phyloP scores from a whole-genome alignment of 208 protist genomes.

The Trypanosoma lewisi region DNA sequence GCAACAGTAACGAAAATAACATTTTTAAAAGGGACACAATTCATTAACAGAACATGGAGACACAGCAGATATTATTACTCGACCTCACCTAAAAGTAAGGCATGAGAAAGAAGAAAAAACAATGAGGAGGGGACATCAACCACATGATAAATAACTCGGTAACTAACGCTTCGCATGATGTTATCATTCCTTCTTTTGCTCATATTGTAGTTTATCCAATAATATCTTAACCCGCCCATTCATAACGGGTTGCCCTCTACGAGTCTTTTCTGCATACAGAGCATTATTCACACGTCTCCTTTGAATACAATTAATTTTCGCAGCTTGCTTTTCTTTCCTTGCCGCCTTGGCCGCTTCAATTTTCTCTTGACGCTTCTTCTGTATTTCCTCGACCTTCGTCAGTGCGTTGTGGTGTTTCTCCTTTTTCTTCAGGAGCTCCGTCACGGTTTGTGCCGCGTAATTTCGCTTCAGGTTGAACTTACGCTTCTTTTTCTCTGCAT shows the following conservation, averaged over 20 bases:
- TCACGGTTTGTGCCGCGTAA: slow-evolving; percentile 71
- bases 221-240: slow-evolving; percentile 65
- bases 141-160: slow-evolving; percentile 1
- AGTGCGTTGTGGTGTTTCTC: slow-evolving; percentile 62
- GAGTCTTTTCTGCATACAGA: slow-evolving; percentile 63
- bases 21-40: slow-evolving; percentile 1
- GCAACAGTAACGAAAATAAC: not conserved
- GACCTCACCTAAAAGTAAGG: not conserved
- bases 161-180: not conserved
- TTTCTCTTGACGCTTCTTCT: slow-evolving; percentile 55
- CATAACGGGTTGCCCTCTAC: slow-evolving; percentile 81
- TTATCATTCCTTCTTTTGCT: slow-evolving; percentile 13
- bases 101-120: not conserved
- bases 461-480: slow-evolving; percentile 90
- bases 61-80: not conserved
- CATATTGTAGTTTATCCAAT: slow-evolving; percentile 48
- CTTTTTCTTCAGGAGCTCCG: slow-evolving; percentile 56
- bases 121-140: slow-evolving; percentile 19
- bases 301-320: slow-evolving; percentile 48
- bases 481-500: slow-evolving; percentile 81
- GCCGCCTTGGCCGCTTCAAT: slow-evolving; percentile 37
- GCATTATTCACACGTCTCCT: slow-evolving; percentile 47
- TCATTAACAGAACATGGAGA: not conserved
- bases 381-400: slow-evolving; percentile 50
- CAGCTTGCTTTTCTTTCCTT: slow-evolving; percentile 38